phyloP scores from a whole-genome alignment of 805 yeast species.

The Torulaspora quercuum region DNA sequence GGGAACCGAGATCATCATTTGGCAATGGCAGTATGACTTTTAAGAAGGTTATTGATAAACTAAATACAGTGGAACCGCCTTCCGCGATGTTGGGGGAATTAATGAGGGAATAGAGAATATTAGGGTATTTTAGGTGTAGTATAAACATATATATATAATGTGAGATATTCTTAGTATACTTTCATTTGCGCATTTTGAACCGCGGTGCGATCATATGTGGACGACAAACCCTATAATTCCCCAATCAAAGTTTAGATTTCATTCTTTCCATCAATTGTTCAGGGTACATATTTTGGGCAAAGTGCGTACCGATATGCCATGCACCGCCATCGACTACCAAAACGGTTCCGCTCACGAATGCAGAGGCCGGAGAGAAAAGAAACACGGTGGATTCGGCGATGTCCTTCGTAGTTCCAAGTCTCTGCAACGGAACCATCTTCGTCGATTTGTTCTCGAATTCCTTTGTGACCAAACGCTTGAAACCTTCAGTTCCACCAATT shows the following conservation, averaged over 20 bases:
- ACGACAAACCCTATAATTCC: neutral
- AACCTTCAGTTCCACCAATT: constrained; percentile 83
- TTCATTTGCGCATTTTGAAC: too few species aligned
- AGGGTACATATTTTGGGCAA: constrained; percentile 44
- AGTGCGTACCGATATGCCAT: constrained; percentile 69
- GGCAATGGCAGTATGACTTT: constrained; percentile 17
- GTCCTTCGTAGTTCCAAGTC: constrained; percentile 68
- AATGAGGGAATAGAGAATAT: constrained; percentile 11
- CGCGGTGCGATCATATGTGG: too few species aligned
- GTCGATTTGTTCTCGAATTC: constrained; percentile 41
- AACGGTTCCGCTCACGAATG: constrained; percentile 71
- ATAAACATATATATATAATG: constrained; percentile 3
- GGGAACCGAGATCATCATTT: constrained; percentile 19
- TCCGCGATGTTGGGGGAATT: constrained; percentile 19
- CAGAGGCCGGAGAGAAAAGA: constrained; percentile 78
- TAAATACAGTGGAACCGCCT: constrained; percentile 21
- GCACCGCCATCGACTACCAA: constrained; percentile 86
- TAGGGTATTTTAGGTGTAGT: too few species aligned
- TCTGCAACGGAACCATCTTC: constrained; percentile 52
- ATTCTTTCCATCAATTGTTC: constrained; percentile 36
- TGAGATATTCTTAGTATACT: too few species aligned
- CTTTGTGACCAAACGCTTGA: constrained; percentile 54
- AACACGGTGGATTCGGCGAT: constrained; percentile 86
- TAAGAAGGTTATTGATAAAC: constrained; percentile 20
- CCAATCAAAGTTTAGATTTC: constrained; percentile 38